These are phyloP conservation scores for Cardamine resedifolia DNA, from an alignment of 345 rosid species.

Conservation along the genomic window DNA sequence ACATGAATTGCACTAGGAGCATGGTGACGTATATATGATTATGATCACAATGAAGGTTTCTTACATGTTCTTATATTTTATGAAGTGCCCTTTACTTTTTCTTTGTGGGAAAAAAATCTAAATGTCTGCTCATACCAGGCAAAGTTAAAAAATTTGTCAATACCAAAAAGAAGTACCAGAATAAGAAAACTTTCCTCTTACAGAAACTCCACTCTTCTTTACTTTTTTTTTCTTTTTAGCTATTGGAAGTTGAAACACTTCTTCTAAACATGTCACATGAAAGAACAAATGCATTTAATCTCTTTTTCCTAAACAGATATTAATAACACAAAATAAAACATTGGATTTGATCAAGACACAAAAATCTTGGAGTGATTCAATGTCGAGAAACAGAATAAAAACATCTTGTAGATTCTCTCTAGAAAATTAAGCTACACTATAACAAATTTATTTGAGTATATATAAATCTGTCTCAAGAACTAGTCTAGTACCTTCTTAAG, in stretches of 20 bases:
- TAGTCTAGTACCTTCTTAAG: not conserved
- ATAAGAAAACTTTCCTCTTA: conserved; percentile 27
- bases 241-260: conserved; percentile 20
- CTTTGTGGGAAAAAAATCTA: conserved; percentile 35
- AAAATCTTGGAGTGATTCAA: conserved; percentile 25
- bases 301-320: conserved; percentile 11
- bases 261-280: conserved; percentile 29
- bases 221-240: conserved; percentile 16
- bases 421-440: not conserved
- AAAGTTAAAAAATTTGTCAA: not conserved
- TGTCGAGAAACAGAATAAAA: conserved; percentile 32
- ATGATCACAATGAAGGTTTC: conserved; percentile 25
- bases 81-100: conserved; percentile 30
- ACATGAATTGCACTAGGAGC: conserved; percentile 9
- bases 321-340: not conserved
- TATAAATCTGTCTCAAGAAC: conserved; percentile 4
- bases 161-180: conserved; percentile 21
- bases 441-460: conserved; percentile 8
- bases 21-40: not conserved
- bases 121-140: conserved; percentile 36
- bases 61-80: conserved; percentile 10
- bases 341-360: conserved; percentile 27
- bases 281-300: conserved; percentile 30
- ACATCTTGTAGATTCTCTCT: conserved; percentile 20
- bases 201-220: conserved; percentile 37